Evolutionary conservation across 495 filamentous ascomycete species (phyloP).

Genomic region (Penicillium crystallinum): DNA sequence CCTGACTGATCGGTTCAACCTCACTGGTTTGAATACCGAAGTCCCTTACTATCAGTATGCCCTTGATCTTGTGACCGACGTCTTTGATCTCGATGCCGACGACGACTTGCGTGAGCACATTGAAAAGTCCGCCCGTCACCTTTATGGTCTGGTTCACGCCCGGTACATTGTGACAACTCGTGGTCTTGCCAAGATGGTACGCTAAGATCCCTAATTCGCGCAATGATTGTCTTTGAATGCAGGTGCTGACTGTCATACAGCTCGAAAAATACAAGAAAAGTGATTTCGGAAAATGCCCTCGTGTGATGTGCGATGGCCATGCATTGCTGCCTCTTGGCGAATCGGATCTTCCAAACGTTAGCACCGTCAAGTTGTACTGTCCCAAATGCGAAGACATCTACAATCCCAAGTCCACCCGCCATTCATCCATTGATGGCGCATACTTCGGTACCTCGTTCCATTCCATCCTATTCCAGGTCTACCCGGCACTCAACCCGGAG

Average conservation of each 20-base stretch:
- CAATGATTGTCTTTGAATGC: background rate
- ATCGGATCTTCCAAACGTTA: constrained; percentile 75
- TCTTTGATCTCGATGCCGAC: constrained; percentile 98
- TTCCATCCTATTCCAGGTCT: constrained; percentile 98
- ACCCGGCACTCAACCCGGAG: constrained; percentile 77
- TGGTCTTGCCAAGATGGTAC: constrained; percentile 93
- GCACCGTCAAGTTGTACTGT: constrained; percentile 94
- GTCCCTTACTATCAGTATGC: constrained; percentile 99
- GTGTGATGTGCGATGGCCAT: constrained; percentile 87
- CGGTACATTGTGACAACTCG: constrained; percentile 96
- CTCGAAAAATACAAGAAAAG: constrained; percentile 98
- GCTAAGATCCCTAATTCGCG: constrained; percentile 6
- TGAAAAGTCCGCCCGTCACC: constrained; percentile 92
- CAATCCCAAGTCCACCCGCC: constrained; percentile 96
- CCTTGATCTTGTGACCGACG: constrained; percentile 97
- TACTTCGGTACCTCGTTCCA: constrained; percentile 98
- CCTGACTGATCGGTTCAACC: constrained; percentile 95
- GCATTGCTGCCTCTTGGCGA: constrained; percentile 90
- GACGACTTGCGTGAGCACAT: constrained; percentile 97
- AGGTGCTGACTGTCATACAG: constrained; percentile 41
- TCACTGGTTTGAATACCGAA: constrained; percentile 94
- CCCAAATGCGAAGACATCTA: constrained; percentile 96
- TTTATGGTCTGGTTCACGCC: constrained; percentile 95
- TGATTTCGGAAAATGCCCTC: constrained; percentile 97
- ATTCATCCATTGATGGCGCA: constrained; percentile 90